Base-by-base conservation (phyloP, 2,329 filamentous ascomycete genomes). In the Cercospora nicotianae region DNA sequence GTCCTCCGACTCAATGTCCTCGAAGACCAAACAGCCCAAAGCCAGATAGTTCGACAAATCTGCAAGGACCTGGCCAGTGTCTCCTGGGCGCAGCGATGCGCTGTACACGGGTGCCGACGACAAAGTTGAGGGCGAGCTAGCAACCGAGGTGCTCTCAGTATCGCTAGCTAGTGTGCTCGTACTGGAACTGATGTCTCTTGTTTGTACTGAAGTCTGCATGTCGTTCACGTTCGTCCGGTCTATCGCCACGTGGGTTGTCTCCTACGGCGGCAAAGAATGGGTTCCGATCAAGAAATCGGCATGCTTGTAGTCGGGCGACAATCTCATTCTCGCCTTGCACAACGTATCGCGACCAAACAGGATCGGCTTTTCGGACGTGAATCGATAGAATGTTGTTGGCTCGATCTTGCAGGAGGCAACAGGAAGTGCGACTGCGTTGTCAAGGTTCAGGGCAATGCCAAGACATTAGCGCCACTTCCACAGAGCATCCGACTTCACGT, bases 41-140 rank as follows among this genome's bases (percentile, higher is more conserved):
- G 75, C 63, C 2, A 76, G 10, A 55, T 73, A 76, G 39, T 75
- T 74, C 9, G 65, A 42, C 16, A 75, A 58, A 31, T 75, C 53
- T 1, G 68, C 63, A 1, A 72, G 28, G 26, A 65, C 36, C 13
- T 63, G 31, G 58, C 12, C 9, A n/a, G 60, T 51, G 7, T 36
- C 45, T 42, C 30, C 51, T 7, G 42, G 28, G n/a, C 60, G 26
- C 18, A 55, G 60, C 6, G 55, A 31, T 28, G 45, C 16, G 13
- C n/a, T 30, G 51, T 16, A 4, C 53, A n/a, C 18, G 16, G 30
- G 23, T 18, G 48, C 5, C 18, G 30, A 3, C 16, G 36, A 42
- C 26, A 36, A 5, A 2, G 13, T 26, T 6, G 36, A 20, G 23
- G 18, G 33, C 36, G 59, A 48, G 36, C 33, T 61, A 13, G 33